Evolutionary conservation across 225 moss, liverwort and hornwort genomes (phyloP), one percentile per base, ranked within the genome.

Genomic region (Pseudisothecium myosuroides): DNA sequence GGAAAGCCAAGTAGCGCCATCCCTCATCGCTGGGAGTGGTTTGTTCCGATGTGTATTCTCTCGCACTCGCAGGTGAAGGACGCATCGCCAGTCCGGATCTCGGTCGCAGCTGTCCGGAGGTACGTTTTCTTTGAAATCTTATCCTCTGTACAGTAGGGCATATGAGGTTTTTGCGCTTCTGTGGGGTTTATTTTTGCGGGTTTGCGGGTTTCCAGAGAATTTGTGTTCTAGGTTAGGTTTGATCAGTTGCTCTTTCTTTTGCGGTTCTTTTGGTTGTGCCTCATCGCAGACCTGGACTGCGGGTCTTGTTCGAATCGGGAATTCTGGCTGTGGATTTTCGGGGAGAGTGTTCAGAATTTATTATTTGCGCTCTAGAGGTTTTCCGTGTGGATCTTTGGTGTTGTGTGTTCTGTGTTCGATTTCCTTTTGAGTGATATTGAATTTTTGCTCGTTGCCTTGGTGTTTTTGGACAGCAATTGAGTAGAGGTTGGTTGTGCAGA

Each of bases 401-500:
- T 10, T 50, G 32, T 56, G 10, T 20, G 47, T 24, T 77, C 39
- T 54, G 37, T 39, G 34, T n/a, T 47, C 29, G n/a, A 20, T 61
- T 43, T 16, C 27, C 43, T 65, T 43, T 26, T 4, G 59, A 27
- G 34, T 4, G 72, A 31, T 73, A 4, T 54, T 39, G 36, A 49
- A 37, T 8, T 34, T 55, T 62, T 63, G 18, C 5, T 60, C 34
- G 20, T 39, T 27, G 28, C 7, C 7, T 45, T 27, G 47, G 50
- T 76, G 56, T 37, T 75, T 49, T 37, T 60, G 62, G 45, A 77
- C 81, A 43, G 85, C 20, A 82, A 87, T 89, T 87, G 76, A 87
- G 67, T 56, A 15, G 75, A 83, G 60, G 26, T 83, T 54, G 78
- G 82, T 78, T 84, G 84, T 88, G 92, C 93, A 93, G 91, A 95